phyloP scores from a whole-genome alignment of 2,329 filamentous ascomycete genomes.

The Fusarium acutatum region DNA sequence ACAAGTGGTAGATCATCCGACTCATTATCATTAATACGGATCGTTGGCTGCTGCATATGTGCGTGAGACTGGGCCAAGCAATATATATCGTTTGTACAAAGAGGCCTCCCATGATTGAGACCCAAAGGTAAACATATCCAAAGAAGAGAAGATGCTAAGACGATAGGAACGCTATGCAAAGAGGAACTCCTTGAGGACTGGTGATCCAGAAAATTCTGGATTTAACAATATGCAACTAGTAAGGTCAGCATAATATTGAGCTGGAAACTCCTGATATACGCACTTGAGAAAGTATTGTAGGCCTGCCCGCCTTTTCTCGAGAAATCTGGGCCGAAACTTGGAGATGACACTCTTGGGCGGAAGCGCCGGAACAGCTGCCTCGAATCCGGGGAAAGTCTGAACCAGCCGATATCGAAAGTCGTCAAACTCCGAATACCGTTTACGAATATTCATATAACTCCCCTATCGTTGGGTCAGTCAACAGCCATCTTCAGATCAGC shows the following conservation, averaged over 20 bases:
- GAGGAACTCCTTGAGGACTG: constrained; percentile 89
- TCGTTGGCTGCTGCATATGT: constrained; percentile 26
- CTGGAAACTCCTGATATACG: constrained; percentile 41
- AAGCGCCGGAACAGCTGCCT: constrained; percentile 84
- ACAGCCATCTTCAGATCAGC: neutral
- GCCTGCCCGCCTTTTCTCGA: constrained; percentile 83
- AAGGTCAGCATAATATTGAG: constrained; percentile 18
- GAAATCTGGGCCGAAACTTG: constrained; percentile 83
- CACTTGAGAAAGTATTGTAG: constrained; percentile 95
- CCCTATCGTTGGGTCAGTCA: constrained; percentile 54
- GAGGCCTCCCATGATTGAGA: constrained; percentile 21
- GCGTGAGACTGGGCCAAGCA: constrained; percentile 20
- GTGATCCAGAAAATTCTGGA: constrained; percentile 92
- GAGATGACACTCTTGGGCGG: constrained; percentile 92
- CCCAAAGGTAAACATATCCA: constrained; percentile 32
- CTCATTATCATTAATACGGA: constrained; percentile 42
- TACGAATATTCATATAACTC: constrained; percentile 68
- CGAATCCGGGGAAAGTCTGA: constrained; percentile 83
- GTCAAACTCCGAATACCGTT: constrained; percentile 94
- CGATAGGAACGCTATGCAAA: constrained; percentile 63
- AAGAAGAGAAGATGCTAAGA: constrained; percentile 25
- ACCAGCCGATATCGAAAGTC: constrained; percentile 78
- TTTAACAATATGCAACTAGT: constrained; percentile 87
- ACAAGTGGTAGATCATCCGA: constrained; percentile 28
- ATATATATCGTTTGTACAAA: constrained; percentile 36